Evolutionary conservation across 2,329 filamentous ascomycete species (phyloP).

Genomic region (Sporothrix globosa): DNA sequence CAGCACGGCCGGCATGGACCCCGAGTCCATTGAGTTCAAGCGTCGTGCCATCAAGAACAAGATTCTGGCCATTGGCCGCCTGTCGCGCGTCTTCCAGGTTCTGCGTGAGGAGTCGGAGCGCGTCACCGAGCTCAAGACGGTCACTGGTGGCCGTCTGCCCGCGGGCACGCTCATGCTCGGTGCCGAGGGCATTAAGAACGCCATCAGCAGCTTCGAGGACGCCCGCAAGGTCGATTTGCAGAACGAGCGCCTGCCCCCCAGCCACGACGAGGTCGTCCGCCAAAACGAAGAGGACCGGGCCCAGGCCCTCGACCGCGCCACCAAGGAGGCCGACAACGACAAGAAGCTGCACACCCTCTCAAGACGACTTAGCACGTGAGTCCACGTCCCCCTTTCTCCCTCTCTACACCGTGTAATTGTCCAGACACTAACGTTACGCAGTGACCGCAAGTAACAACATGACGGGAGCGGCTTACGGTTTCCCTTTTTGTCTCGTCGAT

Average conservation of each 20-base stretch:
- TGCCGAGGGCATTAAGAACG: slow-evolving; percentile 97
- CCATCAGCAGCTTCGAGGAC: slow-evolving; percentile 95
- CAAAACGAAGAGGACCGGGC: slow-evolving; percentile 80
- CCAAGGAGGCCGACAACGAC: slow-evolving; percentile 89
- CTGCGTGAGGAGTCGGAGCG: slow-evolving; percentile 95
- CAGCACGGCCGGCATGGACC: slow-evolving; percentile 53
- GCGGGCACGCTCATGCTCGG: slow-evolving; percentile 97
- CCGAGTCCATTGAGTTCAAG: slow-evolving; percentile 90
- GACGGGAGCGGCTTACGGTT: too few species aligned
- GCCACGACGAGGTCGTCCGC: slow-evolving; percentile 84
- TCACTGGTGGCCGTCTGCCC: slow-evolving; percentile 86
- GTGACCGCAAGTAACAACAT: slow-evolving; percentile 35
- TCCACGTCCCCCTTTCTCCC: slow-evolving; percentile 36
- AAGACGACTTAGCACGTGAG: slow-evolving; percentile 94
- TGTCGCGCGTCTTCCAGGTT: slow-evolving; percentile 98
- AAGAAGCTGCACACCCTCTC: slow-evolving; percentile 83
- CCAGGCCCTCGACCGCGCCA: slow-evolving; percentile 82
- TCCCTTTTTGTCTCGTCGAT: neutral
- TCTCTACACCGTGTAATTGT: neutral
- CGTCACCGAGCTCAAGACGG: slow-evolving; percentile 97
- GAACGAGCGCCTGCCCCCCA: slow-evolving; percentile 92
- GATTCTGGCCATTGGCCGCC: slow-evolving; percentile 92
- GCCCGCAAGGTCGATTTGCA: slow-evolving; percentile 95
- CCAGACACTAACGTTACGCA: neutral
- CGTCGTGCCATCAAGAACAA: slow-evolving; percentile 99